phyloP scores from a whole-genome alignment of 2,329 filamentous ascomycete genomes.

The Phymatotrichopsis omnivora region DNA sequence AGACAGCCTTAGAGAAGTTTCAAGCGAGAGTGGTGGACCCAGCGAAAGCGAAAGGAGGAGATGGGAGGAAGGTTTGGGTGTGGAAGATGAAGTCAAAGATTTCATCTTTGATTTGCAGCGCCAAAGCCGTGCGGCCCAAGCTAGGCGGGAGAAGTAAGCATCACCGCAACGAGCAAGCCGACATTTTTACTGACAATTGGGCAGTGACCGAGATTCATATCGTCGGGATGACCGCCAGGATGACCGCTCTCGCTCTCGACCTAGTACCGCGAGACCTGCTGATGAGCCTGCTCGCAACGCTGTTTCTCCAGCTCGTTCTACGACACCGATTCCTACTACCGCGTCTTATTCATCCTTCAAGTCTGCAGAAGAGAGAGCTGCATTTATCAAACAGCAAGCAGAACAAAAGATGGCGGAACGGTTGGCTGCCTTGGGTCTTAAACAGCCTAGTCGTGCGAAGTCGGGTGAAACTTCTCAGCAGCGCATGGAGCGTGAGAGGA shows the following conservation, averaged over 20 bases:
- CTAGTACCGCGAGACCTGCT: slow-evolving; percentile 36
- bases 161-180: not conserved
- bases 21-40: slow-evolving; percentile 47
- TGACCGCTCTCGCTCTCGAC: slow-evolving; percentile 13
- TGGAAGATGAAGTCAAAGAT: slow-evolving; percentile 92
- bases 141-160: slow-evolving; percentile 35
- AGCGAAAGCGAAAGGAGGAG: slow-evolving; percentile 57
- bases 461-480: slow-evolving; percentile 63
- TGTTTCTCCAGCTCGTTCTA: slow-evolving; percentile 45
- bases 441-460: slow-evolving; percentile 41
- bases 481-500: slow-evolving; percentile 75
- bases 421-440: slow-evolving; percentile 84
- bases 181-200: slow-evolving; percentile 2
- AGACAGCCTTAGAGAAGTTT: slow-evolving; percentile 69
- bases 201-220: slow-evolving; percentile 20
- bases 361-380: slow-evolving; percentile 85
- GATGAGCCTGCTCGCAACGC: slow-evolving; percentile 41
- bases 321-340: slow-evolving; percentile 42
- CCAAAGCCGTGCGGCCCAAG: slow-evolving; percentile 58
- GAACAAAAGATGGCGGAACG: slow-evolving; percentile 95
- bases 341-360: slow-evolving; percentile 72
- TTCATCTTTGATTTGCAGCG: slow-evolving; percentile 96
- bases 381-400: slow-evolving; percentile 93
- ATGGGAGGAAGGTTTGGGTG: slow-evolving; percentile 92
- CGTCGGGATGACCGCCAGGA: slow-evolving; percentile 19